phyloP scores from a whole-genome alignment of 495 filamentous ascomycete genomes.

The Hypoxylon cercidicola region DNA sequence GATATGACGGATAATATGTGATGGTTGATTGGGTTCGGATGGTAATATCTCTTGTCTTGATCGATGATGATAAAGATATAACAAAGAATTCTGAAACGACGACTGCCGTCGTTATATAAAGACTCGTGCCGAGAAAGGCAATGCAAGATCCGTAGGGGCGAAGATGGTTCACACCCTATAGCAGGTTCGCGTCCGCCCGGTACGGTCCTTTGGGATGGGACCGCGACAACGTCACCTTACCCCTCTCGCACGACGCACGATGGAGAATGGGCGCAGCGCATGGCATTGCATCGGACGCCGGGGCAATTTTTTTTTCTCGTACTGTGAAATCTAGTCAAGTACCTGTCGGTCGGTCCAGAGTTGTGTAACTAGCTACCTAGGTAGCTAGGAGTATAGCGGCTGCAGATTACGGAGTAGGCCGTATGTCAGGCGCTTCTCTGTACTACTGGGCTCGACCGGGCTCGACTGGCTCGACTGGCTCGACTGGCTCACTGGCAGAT shows the following conservation, averaged over 20 bases:
- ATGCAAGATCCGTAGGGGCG: not conserved
- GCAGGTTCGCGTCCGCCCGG: slow-evolving; percentile 30
- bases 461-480: no score
- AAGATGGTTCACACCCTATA: not conserved
- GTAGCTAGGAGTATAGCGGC: no score
- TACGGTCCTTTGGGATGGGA: slow-evolving; percentile 11
- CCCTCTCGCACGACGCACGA: slow-evolving; percentile 37
- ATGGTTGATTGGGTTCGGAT: not conserved
- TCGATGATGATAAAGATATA: slow-evolving; percentile 25
- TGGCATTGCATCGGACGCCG: slow-evolving; percentile 10
- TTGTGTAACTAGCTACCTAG: not conserved
- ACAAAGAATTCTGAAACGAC: slow-evolving; percentile 10
- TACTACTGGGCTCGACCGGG: no score
- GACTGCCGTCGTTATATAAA: slow-evolving; percentile 22
- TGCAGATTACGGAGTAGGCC: no score
- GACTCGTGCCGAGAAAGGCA: not conserved
- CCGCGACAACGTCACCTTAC: slow-evolving; percentile 42
- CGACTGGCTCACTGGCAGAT: not conserved
- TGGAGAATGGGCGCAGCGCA: slow-evolving; percentile 1
- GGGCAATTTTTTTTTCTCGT: slow-evolving; percentile 1
- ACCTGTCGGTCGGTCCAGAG: no score
- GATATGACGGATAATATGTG: not conserved
- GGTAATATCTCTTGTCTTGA: slow-evolving; percentile 10
- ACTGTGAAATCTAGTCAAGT: not conserved
- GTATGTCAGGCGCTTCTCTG: no score